Base-by-base conservation (phyloP, 176 grass and related monocot genomes). In the Bothriochloa decipiens region DNA sequence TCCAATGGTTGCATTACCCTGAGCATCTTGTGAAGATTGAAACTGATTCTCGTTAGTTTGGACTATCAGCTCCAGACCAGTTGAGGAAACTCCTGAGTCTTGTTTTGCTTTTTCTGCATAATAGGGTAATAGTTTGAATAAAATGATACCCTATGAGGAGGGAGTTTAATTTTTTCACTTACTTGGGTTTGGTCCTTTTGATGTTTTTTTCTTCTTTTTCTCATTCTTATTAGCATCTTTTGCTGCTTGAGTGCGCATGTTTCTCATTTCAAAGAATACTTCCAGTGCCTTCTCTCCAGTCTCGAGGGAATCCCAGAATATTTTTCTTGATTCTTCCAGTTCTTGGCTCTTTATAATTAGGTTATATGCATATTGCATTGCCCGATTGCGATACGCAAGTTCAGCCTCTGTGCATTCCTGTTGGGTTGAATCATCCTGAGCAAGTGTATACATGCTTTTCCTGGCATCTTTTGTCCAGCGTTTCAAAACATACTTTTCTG, bases 401-500 rank as follows among this genome's bases (percentile, higher is more conserved):
- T 96, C 94, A 80, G 84, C 91, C 74, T 93, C 94, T 37, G 88
- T 91, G 81, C 86, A 90, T 65, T 91, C 91, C 18, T 83, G 83
- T 80, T 93, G 91, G 33, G 73, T 77, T 81, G 88, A 81, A 87
- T 89, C 91, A 39, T 95, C 93, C 87, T 96, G 87, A 89, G 74
- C 35, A 61, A 88, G 62, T 82, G 83, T 91, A 82, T 89, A 91
- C 74, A 89, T 83, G 27, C 86, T 91, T 91, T 82, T 91, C 77
- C 84, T 89, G 50, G 94, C 89, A 89, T 96, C 94, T 85, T 96
- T 96, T 27, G 91, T 96, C 94, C 91, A 93, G 10, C 91, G 89
- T 76, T 93, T 93, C 73, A 87, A 89, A 87, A 93, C 92, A 85
- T 93, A 96, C 77, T 86, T 91, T 62, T 91, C 94, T 76, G 94